Evolutionary conservation across 164 flowering plant species (phyloP), one percentile per base, ranked within the genome.

Genomic region (Chimonanthus salicifolius): DNA sequence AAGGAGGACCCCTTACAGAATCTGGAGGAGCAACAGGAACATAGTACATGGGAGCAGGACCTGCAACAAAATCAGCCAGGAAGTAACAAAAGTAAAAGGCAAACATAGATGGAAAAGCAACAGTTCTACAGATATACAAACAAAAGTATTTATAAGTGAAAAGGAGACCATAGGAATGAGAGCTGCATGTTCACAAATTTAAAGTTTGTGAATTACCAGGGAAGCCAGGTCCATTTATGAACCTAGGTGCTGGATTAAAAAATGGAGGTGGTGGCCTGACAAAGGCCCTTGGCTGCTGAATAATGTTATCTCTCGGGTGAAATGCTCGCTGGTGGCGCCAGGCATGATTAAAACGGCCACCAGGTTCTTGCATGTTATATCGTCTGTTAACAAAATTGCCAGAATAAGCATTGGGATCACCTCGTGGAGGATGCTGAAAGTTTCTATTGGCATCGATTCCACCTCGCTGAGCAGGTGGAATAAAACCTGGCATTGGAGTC

Each of bases 11-110:
- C 75, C 92, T 81, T 16, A 87, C 51, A 76, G 90, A 76, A 43
- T 88, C 88, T 62, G 91, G 90, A 72, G 88, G 94, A 62, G 86
- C 71, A 78, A 84, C 79, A 75, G 92, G 90, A 71, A 87, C 64
- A 77, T 80, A 90, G 79, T 82, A 87, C 67, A 90, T 69, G 21
- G 72, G 66, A 49, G 74, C 78, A 70, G 88, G 85, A 81, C 96
- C 98, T 94, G 87, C 68, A 47, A 67, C 7, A 18, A 64, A 58
- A 58, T 10, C 69, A 44, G 7, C 9, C 49, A 46, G 49, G 6
- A 13, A 16, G 16, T 18, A 60, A 48, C 4, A 46, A 67, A 68
- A 68, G 58, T 15, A 13, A 54, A 13, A 68, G 8, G 49, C 4
- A 8, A 20, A 48, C 33, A 18, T 50, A 50, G 62, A 48, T 50